These are phyloP conservation scores for Dictyophora rubrovolvata DNA, from an alignment of 768 basidiomycete genomes.

Conservation along the genomic window DNA sequence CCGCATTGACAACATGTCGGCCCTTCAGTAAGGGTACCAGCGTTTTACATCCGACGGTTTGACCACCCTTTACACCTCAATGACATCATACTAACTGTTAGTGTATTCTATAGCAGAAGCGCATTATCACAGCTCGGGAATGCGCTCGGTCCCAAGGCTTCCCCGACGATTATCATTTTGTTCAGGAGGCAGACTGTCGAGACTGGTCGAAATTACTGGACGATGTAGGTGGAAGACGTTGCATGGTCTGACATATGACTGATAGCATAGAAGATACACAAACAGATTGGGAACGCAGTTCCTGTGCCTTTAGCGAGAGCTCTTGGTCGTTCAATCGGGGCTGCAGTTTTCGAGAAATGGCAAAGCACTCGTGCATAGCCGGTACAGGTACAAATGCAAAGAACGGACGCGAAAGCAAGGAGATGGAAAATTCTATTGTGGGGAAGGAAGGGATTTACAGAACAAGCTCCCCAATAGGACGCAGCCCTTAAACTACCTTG, in stretches of 20 bases:
- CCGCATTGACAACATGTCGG: conserved; percentile 46
- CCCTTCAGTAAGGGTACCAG: conserved; percentile 41
- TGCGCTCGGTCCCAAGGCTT: conserved; percentile 72
- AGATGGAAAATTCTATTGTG: too few relatives aligned
- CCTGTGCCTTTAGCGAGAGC: conserved; percentile 60
- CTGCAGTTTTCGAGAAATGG: conserved; percentile 39
- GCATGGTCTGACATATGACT: background rate
- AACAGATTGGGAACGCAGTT: conserved; percentile 76
- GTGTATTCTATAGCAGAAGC: conserved; percentile 44
- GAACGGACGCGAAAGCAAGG: conserved; percentile 3
- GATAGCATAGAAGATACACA: conserved; percentile 43
- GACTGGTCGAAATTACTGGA: conserved; percentile 25
- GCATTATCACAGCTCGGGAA: conserved; percentile 57
- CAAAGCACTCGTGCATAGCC: background rate
- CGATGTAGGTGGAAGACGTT: conserved; percentile 37
- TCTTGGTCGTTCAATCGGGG: conserved; percentile 38
- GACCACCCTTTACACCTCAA: conserved; percentile 8
- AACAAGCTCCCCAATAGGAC: too few relatives aligned
- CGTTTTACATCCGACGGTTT: conserved; percentile 38
- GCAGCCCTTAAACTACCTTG: too few relatives aligned
- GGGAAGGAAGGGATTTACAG: too few relatives aligned
- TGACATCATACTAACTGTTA: background rate
- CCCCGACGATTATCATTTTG: conserved; percentile 58
- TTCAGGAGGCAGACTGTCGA: conserved; percentile 30
- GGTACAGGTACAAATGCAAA: background rate